A percentile compares a stretch with the other conserved stretches of the same genome.
Evolutionary conservation across 2,329 filamentous ascomycete genomes (phyloP).

Genomic region (Sclerotinia spermophila): DNA sequence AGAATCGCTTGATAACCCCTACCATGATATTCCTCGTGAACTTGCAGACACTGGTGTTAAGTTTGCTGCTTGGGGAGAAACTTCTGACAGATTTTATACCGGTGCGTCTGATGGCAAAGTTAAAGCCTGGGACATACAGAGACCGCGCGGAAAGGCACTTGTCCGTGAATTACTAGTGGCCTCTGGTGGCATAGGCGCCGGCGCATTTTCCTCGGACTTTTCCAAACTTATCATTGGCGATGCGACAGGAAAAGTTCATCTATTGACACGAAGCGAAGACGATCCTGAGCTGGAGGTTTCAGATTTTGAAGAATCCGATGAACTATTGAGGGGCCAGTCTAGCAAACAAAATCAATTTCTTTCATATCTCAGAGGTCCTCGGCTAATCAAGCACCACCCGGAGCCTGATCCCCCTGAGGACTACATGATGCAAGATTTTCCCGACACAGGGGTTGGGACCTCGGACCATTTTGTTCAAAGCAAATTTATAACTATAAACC

Average conservation of each 20-base stretch:
- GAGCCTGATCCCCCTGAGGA: constrained; percentile 45
- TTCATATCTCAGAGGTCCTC: constrained; percentile 38
- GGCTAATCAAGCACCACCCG: constrained; percentile 48
- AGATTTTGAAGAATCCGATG: not conserved
- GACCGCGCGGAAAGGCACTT: constrained; percentile 41
- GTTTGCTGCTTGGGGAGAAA: constrained; percentile 59
- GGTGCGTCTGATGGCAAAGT: constrained; percentile 61
- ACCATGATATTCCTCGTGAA: constrained; percentile 41
- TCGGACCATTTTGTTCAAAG: constrained; percentile 39
- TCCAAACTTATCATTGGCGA: constrained; percentile 57
- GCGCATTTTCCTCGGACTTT: constrained; percentile 55
- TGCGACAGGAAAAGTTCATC: constrained; percentile 56
- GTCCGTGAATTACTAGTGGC: constrained; percentile 53
- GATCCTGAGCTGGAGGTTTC: constrained; percentile 36
- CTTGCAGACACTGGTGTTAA: constrained; percentile 60
- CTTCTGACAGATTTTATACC: constrained; percentile 56
- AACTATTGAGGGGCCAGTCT: not conserved
- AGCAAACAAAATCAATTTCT: not conserved
- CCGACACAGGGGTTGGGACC: constrained; percentile 34
- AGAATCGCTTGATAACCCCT: constrained; percentile 35
- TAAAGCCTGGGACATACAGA: constrained; percentile 59
- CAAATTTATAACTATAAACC: constrained; percentile 43
- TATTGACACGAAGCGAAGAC: constrained; percentile 46
- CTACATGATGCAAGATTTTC: constrained; percentile 6
- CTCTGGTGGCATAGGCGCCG: constrained; percentile 54